Evolutionary conservation across 257 asterid genomes (phyloP).

Genomic region (Voacanga thouarsii): DNA sequence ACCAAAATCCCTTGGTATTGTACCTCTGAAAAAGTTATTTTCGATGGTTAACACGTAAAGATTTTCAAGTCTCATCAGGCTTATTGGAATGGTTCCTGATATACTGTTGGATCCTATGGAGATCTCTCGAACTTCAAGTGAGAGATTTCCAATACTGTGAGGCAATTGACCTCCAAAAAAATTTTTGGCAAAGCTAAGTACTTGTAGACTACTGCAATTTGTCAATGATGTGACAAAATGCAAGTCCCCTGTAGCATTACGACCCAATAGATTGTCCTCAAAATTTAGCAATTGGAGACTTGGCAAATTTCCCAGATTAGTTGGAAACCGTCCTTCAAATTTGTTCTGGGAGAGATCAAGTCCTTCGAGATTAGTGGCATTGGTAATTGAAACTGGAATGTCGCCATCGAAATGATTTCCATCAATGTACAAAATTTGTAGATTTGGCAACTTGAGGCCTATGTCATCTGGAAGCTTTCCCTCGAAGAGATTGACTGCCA

Average conservation of each 20-base stretch:
- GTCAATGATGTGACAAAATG: slow-evolving; percentile 20
- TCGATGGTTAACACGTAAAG: slow-evolving; percentile 7
- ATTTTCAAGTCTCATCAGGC: slow-evolving; percentile 12
- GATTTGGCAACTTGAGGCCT: slow-evolving; percentile 17
- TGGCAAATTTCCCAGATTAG: slow-evolving; percentile 27
- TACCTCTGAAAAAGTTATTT: slow-evolving; percentile 17
- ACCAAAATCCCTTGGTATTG: slow-evolving; percentile 30
- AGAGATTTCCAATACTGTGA: slow-evolving; percentile 25
- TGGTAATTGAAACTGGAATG: slow-evolving; percentile 29
- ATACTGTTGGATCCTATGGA: slow-evolving; percentile 11
- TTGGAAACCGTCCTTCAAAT: slow-evolving; percentile 28
- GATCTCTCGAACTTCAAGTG: slow-evolving; percentile 11
- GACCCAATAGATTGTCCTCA: slow-evolving; percentile 11
- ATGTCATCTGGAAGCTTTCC: slow-evolving; percentile 29
- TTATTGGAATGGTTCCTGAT: slow-evolving; percentile 26
- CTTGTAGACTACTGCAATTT: slow-evolving; percentile 23
- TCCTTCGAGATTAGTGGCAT: slow-evolving; percentile 15
- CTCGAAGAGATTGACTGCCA: slow-evolving; percentile 13
- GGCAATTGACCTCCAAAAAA: slow-evolving; percentile 33
- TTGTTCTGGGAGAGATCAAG: slow-evolving; percentile 15
- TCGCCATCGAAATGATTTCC: slow-evolving; percentile 10
- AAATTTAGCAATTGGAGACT: slow-evolving; percentile 21
- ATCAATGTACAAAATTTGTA: not conserved
- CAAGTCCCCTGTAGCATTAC: slow-evolving; percentile 18
- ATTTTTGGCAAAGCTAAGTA: slow-evolving; percentile 12